Evolutionary conservation across 2,329 filamentous ascomycete genomes (phyloP).

Genomic region (Annulohypoxylon truncatum): DNA sequence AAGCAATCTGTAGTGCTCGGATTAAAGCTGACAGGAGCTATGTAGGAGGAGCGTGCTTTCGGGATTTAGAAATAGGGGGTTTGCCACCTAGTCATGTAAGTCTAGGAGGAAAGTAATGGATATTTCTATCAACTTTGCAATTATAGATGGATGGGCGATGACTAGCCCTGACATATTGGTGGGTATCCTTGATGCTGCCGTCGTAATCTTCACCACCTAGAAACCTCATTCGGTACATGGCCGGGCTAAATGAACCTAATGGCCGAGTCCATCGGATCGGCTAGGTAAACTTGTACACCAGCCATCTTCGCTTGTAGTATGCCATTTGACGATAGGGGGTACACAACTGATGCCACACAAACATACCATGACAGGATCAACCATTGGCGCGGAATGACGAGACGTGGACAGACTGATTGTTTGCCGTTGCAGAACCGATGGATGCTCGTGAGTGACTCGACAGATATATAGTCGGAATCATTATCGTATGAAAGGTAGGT

Average conservation of each 20-base stretch:
- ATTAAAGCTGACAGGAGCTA: not conserved
- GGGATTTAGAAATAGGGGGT: not conserved
- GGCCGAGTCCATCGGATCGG: not conserved
- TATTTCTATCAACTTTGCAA: not conserved
- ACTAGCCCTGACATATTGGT: not conserved
- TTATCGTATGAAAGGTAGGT: not conserved
- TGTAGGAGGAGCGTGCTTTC: not conserved
- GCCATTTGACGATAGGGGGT: not conserved
- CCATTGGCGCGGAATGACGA: not conserved
- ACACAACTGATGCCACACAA: not conserved
- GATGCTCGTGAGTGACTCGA: not conserved
- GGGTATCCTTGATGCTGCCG: not conserved
- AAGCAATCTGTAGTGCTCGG: not conserved
- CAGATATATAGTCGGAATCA: not conserved
- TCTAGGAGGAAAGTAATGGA: not conserved
- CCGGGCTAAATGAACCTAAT: not conserved
- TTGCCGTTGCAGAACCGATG: constrained; percentile 1
- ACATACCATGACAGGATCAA: not conserved
- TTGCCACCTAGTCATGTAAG: not conserved
- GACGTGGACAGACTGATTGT: not conserved
- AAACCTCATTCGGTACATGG: not conserved
- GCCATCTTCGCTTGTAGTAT: not conserved
- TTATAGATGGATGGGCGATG: not conserved
- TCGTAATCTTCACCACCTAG: not conserved
- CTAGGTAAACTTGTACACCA: not conserved